Base-by-base conservation (phyloP, 2,329 filamentous ascomycete genomes). In the Dothideomycetes sp. region DNA sequence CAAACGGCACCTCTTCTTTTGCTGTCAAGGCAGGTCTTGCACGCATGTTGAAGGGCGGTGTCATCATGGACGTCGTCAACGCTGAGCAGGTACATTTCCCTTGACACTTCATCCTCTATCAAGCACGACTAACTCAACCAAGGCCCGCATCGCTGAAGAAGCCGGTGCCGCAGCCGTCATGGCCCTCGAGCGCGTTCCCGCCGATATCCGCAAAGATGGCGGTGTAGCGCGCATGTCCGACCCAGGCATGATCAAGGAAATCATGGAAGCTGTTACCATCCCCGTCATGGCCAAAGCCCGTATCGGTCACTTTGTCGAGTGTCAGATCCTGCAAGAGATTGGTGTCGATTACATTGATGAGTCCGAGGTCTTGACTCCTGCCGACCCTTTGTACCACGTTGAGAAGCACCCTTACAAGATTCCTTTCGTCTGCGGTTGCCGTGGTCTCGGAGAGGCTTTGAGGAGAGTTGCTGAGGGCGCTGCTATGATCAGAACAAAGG, bases 231-330 rank as follows among this genome's bases (percentile, higher is more conserved):
- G 91, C 64, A 98, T 98, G 91, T 91, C 84, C 2, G 89, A 96
- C 68, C 91, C 91, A 2, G 70, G 74, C 54, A 84, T 95, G 76
- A 96, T 96, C 73, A 82, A 83, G 66, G 84, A 88, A 64, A 96
- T 98, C 62, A 93, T 95, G 78, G 78, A 74, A 3, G 80, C 87
- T 28, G 91, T 96, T 33, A 96, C 89, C 40, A 95, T 96, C 55
- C 91, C 91, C 53, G 91, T 98, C 64, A 96, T 98, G 91, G 91
- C 91, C 49, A 98, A 98, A 70, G 89, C 89, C 17, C 78, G 91
- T 59, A 98, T 96, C 60, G 91, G 91, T 25, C 91, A 98, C 69
- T 88, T 95, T 53, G 89, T 95, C 55, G 91, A 98, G 71, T 95
- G 88, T 70, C 89, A 84, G 73, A 93, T 98, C 67, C 83, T 98